These are phyloP conservation scores for Plasmodium reichenowi DNA, from an alignment of 169 alveolate species.

Conservation along the genomic window DNA sequence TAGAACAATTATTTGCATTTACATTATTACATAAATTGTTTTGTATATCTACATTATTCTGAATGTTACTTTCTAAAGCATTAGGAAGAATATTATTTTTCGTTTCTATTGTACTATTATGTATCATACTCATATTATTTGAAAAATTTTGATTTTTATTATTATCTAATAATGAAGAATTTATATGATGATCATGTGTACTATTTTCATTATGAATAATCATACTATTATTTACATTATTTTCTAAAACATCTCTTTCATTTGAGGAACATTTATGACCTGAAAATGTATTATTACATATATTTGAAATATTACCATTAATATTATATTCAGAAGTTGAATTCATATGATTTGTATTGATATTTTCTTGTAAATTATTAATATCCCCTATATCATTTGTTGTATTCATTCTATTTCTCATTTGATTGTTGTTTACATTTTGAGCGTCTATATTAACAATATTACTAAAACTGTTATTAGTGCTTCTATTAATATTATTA, in stretches of 20 bases:
- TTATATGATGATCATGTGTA: neutral
- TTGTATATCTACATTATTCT: neutral
- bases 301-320: neutral
- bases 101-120: neutral
- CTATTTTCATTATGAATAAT: neutral
- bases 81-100: constrained; percentile 71
- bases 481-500: neutral
- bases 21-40: neutral
- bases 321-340: neutral
- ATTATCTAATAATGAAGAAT: neutral
- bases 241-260: neutral
- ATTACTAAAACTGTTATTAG: neutral
- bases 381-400: neutral
- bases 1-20: constrained; percentile 26
- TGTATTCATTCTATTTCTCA: neutral
- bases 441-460: neutral
- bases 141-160: neutral
- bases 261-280: neutral
- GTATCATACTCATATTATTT: neutral
- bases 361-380: neutral
- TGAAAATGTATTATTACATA: too few species aligned
- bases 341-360: neutral
- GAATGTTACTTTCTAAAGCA: constrained; percentile 58
- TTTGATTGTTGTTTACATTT: constrained; percentile 7
- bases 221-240: neutral